phyloP scores from a whole-genome alignment of 2,329 filamentous ascomycete genomes.

The Penicillium vulpinum region DNA sequence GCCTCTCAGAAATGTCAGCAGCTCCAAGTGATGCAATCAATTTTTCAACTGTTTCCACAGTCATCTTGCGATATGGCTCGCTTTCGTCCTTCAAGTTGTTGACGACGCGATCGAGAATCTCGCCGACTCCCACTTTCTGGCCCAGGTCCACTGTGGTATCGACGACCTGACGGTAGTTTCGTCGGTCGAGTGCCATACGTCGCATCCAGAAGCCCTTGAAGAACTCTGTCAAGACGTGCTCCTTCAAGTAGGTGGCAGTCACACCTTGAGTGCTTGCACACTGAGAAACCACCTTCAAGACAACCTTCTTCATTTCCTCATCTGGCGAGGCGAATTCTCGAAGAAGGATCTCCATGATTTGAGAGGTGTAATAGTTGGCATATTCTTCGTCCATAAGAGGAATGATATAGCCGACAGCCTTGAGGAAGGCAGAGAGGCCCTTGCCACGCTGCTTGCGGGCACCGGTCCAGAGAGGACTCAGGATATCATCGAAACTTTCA shows the following conservation, averaged over 20 bases:
- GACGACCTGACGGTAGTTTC: slow-evolving; percentile 96
- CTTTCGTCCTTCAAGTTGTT: slow-evolving; percentile 97
- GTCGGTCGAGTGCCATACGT: slow-evolving; percentile 93
- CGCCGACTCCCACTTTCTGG: slow-evolving; percentile 94
- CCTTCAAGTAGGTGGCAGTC: slow-evolving; percentile 90
- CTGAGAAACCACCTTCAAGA: slow-evolving; percentile 94
- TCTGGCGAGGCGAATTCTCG: slow-evolving; percentile 96
- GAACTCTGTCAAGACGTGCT: slow-evolving; percentile 91
- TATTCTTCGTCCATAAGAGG: slow-evolving; percentile 99
- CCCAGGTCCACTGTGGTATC: slow-evolving; percentile 97
- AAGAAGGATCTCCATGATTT: slow-evolving; percentile 98
- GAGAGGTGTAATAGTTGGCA: slow-evolving; percentile 96
- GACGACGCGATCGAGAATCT: slow-evolving; percentile 91
- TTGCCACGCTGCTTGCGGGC: slow-evolving; percentile 96
- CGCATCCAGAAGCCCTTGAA: slow-evolving; percentile 99
- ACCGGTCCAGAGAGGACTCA: slow-evolving; percentile 96
- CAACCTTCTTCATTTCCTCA: slow-evolving; percentile 99
- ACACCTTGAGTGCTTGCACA: slow-evolving; percentile 94
- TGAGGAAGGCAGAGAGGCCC: slow-evolving; percentile 90
- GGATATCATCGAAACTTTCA: slow-evolving; percentile 95
- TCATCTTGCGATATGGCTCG: slow-evolving; percentile 98
- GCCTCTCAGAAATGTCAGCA: slow-evolving; percentile 85
- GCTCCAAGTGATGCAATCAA: slow-evolving; percentile 89
- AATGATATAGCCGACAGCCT: slow-evolving; percentile 97
- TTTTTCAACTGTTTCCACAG: slow-evolving; percentile 96